These are phyloP conservation scores for Phytophthora foliorum DNA, from an alignment of 352 stramenopile species.

Conservation along the genomic window DNA sequence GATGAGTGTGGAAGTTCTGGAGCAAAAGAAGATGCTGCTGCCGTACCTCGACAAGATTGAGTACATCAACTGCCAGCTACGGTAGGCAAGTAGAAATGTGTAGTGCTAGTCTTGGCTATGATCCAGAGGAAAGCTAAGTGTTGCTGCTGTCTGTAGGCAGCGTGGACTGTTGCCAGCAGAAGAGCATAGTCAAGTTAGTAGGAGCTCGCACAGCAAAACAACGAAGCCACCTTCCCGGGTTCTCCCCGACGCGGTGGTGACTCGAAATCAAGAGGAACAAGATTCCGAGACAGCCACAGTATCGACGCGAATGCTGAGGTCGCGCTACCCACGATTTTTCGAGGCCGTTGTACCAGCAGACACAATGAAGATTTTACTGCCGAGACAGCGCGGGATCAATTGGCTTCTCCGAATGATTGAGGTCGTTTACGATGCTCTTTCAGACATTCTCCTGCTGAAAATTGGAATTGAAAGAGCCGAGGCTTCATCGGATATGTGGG, in stretches of 20 bases:
- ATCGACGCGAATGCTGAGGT: conserved; percentile 43
- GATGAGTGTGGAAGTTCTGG: conserved; percentile 68
- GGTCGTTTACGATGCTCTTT: conserved; percentile 69
- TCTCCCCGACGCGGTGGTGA: conserved; percentile 2
- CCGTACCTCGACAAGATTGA: conserved; percentile 90
- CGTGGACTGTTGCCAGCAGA: conserved; percentile 54
- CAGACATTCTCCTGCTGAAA: conserved; percentile 32
- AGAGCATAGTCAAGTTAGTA: conserved; percentile 14
- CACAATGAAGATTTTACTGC: conserved; percentile 10
- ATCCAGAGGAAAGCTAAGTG: not conserved
- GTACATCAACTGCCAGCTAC: conserved; percentile 88
- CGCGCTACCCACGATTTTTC: conserved; percentile 65
- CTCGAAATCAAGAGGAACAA: conserved; percentile 41
- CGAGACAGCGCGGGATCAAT: conserved; percentile 57
- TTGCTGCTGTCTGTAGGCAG: conserved; percentile 30
- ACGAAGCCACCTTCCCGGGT: conserved; percentile 16
- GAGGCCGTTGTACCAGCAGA: conserved; percentile 39
- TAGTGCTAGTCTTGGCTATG: not conserved
- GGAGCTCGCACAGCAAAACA: conserved; percentile 7
- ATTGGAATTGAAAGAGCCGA: conserved; percentile 4
- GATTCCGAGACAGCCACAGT: conserved; percentile 18
- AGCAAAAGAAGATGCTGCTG: conserved; percentile 87
- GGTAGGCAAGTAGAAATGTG: conserved; percentile 32
- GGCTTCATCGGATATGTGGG: not conserved
- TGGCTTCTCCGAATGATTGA: conserved; percentile 78